Percentiles rank a stretch among this genome's conserved stretches.
Evolutionary conservation across 208 protist species (phyloP).

Genomic region (Wallacemonas sp.): DNA sequence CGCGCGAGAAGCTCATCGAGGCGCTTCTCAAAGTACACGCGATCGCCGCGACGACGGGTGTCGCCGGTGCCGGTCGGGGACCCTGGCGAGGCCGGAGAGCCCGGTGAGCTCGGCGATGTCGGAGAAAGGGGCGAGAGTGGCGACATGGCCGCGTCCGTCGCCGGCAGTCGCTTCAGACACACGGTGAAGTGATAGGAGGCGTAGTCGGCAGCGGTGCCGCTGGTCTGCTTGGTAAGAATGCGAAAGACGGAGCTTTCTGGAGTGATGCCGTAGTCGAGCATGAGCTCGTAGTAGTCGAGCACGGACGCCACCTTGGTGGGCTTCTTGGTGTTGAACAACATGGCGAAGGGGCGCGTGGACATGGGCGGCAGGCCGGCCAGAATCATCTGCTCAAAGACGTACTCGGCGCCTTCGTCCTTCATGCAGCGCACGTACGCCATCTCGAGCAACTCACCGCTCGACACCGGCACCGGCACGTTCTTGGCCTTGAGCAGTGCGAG

Average conservation of each 20-base stretch:
- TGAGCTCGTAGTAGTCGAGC: conserved; percentile 85
- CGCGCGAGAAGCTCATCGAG: conserved; percentile 56
- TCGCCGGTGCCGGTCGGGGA: conserved; percentile 11
- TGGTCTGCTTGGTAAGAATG: conserved; percentile 81
- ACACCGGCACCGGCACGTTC: conserved; percentile 42
- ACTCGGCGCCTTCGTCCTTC: conserved; percentile 63
- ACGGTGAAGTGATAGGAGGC: conserved; percentile 74
- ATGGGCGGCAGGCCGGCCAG: conserved; percentile 66
- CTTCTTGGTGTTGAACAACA: conserved; percentile 76
- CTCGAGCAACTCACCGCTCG: conserved; percentile 57
- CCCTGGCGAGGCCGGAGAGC: conserved; percentile 17
- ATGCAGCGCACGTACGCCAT: conserved; percentile 70
- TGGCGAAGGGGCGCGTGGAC: conserved; percentile 76
- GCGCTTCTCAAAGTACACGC: conserved; percentile 71
- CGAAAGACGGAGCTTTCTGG: conserved; percentile 77
- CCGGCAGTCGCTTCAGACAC: conserved; percentile 22
- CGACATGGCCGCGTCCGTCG: conserved; percentile 15
- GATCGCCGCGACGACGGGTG: conserved; percentile 60
- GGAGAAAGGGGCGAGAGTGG: conserved; percentile 23
- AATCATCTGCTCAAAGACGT: conserved; percentile 58
- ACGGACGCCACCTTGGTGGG: conserved; percentile 40
- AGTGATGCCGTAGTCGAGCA: conserved; percentile 86
- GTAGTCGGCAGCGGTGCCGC: conserved; percentile 45
- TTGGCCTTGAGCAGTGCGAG: conserved; percentile 48
- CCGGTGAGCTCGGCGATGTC: conserved; percentile 17